Evolutionary conservation across 768 basidiomycete genomes (phyloP).

Genomic region (Lactarius trivialis): DNA sequence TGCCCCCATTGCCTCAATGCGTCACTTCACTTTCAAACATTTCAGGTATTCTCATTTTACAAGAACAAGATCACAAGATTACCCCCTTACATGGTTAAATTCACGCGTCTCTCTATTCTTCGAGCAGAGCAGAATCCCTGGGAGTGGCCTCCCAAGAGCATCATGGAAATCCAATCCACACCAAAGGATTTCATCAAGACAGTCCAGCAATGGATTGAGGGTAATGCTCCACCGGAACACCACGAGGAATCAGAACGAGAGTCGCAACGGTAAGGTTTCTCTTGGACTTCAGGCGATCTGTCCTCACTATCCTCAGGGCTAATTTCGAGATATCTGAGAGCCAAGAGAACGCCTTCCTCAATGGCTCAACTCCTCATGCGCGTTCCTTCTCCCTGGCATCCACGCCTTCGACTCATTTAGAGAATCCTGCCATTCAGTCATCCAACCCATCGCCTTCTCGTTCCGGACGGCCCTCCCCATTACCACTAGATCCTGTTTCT

Average conservation of each 20-base stretch:
- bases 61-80: constrained; percentile 78
- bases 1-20: not conserved
- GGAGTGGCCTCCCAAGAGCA: constrained; percentile 77
- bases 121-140: constrained; percentile 89
- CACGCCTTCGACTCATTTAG: constrained; percentile 44
- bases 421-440: not conserved
- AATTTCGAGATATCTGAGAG: not conserved
- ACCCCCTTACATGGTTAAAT: constrained; percentile 71
- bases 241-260: constrained; percentile 37
- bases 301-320: constrained; percentile 28
- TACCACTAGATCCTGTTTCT: constrained; percentile 43
- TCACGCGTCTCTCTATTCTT: constrained; percentile 66
- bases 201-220: constrained; percentile 72
- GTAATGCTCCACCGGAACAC: constrained; percentile 34
- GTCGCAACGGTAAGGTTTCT: constrained; percentile 31
- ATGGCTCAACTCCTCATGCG: constrained; percentile 33
- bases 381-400: constrained; percentile 61
- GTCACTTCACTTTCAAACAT: not conserved
- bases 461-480: constrained; percentile 40
- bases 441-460: constrained; percentile 20
- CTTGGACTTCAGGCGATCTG: not conserved
- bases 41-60: constrained; percentile 77
- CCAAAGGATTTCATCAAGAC: constrained; percentile 67
- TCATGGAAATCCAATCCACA: constrained; percentile 43
- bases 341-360: not conserved